Conservation (phyloP, 257 asterid species). For the Rhazya stricta region DNA sequence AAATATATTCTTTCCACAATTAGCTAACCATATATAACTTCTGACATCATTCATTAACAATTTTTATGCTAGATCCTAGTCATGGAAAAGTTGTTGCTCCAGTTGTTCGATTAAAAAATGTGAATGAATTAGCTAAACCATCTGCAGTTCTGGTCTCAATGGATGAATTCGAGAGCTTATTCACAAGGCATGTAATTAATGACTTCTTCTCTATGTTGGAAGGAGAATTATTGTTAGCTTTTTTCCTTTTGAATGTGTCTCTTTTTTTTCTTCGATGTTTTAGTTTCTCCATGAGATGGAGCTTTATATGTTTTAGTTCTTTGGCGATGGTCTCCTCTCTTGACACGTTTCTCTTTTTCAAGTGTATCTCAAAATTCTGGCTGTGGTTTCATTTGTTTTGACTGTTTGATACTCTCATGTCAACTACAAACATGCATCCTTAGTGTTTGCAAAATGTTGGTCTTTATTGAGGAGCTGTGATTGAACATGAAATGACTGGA, state of each 20-base stretch:
- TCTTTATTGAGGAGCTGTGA: neutral
- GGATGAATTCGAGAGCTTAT: constrained; percentile 70
- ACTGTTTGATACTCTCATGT: neutral
- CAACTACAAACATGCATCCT: neutral
- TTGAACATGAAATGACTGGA: neutral
- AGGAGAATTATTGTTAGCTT: neutral
- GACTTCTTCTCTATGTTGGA: neutral
- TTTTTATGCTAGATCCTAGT: constrained; percentile 68
- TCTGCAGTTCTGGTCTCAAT: constrained; percentile 60
- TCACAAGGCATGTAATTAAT: constrained; percentile 52
- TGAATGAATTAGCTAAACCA: constrained; percentile 47
- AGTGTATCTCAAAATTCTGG: neutral
- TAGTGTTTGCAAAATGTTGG: neutral
- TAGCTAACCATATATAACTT: neutral
- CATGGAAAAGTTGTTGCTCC: constrained; percentile 84
- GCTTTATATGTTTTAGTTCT: neutral
- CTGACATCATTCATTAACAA: constrained; percentile 19
- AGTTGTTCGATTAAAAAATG: constrained; percentile 48
- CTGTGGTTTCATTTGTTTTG: neutral
- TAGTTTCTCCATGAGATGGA: neutral
- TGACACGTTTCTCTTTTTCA: neutral
- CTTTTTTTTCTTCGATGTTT: neutral
- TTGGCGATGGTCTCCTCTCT: neutral
- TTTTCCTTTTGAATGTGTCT: neutral
- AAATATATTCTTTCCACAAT: constrained; percentile 12